phyloP scores from a whole-genome alignment of 345 rosid genomes.

The Anastatica hierochuntica region DNA sequence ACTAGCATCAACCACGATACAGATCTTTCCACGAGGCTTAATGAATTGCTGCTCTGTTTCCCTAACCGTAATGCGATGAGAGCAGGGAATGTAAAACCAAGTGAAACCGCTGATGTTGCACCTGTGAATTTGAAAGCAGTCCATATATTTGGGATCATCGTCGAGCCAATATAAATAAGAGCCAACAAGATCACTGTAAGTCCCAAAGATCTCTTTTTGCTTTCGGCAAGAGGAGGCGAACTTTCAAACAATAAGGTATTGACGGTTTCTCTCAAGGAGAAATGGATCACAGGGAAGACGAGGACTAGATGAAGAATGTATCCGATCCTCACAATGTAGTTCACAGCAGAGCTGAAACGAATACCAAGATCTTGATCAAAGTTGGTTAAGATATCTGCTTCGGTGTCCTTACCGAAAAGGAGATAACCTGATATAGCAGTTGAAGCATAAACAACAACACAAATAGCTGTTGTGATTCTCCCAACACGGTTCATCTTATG shows the following conservation, averaged over 20 bases:
- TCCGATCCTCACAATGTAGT: slow-evolving; percentile 77
- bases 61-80: slow-evolving; percentile 63
- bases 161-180: slow-evolving; percentile 66
- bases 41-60: slow-evolving; percentile 34
- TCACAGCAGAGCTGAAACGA: slow-evolving; percentile 64
- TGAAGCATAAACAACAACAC: slow-evolving; percentile 53
- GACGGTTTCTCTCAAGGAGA: slow-evolving; percentile 83
- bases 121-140: slow-evolving; percentile 97
- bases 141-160: slow-evolving; percentile 94
- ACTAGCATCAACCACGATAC: slow-evolving; percentile 69
- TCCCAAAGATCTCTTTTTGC: slow-evolving; percentile 63
- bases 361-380: slow-evolving; percentile 86
- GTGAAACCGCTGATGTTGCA: slow-evolving; percentile 92
- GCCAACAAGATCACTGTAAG: slow-evolving; percentile 51
- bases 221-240: slow-evolving; percentile 65
- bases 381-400: slow-evolving; percentile 75
- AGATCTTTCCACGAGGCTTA: slow-evolving; percentile 37
- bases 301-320: slow-evolving; percentile 88
- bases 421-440: slow-evolving; percentile 82
- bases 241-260: slow-evolving; percentile 56
- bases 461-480: slow-evolving; percentile 66
- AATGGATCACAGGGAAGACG: slow-evolving; percentile 95
- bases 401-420: slow-evolving; percentile 78
- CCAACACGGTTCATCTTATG: slow-evolving; percentile 80
- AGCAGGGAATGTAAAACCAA: slow-evolving; percentile 89